A percentile compares a stretch with the other conserved stretches of the same genome.
Conservation (phyloP, 257 asterid genomes). For the Scutellaria galericulata region DNA sequence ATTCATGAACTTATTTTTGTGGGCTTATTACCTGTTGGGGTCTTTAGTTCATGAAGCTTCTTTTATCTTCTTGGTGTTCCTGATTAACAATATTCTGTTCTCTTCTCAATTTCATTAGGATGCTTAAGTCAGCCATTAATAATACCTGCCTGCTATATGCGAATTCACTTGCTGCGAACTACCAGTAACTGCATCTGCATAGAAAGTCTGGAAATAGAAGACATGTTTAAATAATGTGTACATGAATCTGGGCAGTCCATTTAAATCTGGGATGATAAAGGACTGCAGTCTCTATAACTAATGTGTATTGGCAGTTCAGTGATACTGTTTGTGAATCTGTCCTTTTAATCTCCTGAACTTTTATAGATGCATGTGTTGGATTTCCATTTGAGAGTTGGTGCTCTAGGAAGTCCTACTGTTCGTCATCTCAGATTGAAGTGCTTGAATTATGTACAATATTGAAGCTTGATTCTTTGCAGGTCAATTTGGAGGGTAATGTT, state of each 20-base stretch:
- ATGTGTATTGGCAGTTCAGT: constrained; percentile 19
- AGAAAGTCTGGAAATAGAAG: background rate
- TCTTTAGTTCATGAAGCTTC: constrained; percentile 9
- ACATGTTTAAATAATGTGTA: constrained; percentile 1
- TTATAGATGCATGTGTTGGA: constrained; percentile 3
- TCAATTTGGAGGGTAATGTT: constrained; percentile 43
- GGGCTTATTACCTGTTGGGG: constrained; percentile 19
- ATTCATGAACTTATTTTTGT: constrained; percentile 25
- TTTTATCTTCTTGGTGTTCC: constrained; percentile 22
- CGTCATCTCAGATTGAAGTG: constrained; percentile 10
- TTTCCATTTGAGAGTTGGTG: constrained; percentile 7
- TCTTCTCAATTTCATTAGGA: background rate
- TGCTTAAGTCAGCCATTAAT: background rate
- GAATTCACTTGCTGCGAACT: constrained; percentile 19
- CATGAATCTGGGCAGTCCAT: background rate
- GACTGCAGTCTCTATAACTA: constrained; percentile 11
- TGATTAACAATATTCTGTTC: background rate
- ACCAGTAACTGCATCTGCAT: constrained; percentile 11
- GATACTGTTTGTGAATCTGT: constrained; percentile 9
- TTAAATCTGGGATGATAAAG: constrained; percentile 13
- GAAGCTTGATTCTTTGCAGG: constrained; percentile 48
- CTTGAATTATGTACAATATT: constrained; percentile 6
- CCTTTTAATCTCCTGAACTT: constrained; percentile 14
- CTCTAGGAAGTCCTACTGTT: background rate
- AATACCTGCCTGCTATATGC: constrained; percentile 19